Base-by-base conservation (phyloP, 2,329 filamentous ascomycete genomes). In the Xylariaceae sp. region DNA sequence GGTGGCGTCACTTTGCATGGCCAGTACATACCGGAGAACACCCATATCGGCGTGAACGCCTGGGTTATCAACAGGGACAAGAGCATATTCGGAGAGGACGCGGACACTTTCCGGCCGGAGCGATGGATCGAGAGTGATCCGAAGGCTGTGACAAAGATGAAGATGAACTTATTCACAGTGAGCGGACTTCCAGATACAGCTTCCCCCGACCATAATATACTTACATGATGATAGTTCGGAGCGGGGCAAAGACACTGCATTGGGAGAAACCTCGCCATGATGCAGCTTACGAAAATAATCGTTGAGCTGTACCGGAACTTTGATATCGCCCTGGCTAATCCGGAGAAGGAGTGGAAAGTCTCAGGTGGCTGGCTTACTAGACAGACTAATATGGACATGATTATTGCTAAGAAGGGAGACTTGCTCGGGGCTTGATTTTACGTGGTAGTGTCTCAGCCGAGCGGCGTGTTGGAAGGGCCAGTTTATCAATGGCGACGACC, bases 61-160 rank as follows among this genome's bases (percentile, higher is more conserved):
- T 87, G 83, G 82, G 84, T 87, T 1, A 71, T 88, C 4, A 84
- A 88, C 62, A 79, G 82, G 0, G 74, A 82, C 4, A 73, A 75
- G 3, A 77, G 81, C 24, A 69, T 87, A 3, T 89, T 87, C 61
- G 85, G 86, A 0, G 65, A 75, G 0, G 81, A 88, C 60, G 78
- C 81, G 0, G 79, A 86, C 43, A 65, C 68, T 0, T 89, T 81
- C 66, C 71, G 80, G 4, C 85, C 86, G 0, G 85, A 88, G 64
- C 69, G 86, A 23, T 87, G 85, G 75, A 58, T 54, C 23, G 56
- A 60, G 3, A 56, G 53, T 6, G 45, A 51, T 21, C 53, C 45
- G 1, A 23, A 41, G 45, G 48, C 29, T n/a, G 9, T 56, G 4
- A 23, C 53, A 1, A 36, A 34, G 21, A 60, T 60, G 58, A 33